These are phyloP conservation scores for Entonaema liquescens DNA, from an alignment of 495 filamentous ascomycete genomes.

Conservation along the genomic window DNA sequence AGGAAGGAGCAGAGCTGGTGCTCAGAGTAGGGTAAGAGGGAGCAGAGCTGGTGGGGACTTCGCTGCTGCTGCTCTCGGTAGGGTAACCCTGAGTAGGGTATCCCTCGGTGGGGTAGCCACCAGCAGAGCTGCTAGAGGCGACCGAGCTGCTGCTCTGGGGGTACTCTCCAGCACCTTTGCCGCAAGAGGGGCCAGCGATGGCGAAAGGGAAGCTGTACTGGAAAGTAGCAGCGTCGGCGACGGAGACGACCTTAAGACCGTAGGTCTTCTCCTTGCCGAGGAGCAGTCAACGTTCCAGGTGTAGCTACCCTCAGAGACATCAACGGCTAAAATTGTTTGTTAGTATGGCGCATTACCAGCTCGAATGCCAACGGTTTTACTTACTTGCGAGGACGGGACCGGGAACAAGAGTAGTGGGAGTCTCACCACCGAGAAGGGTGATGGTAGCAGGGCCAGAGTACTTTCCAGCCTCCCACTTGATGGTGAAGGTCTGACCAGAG, in stretches of 20 bases:
- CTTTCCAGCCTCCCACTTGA: slow-evolving; percentile 41
- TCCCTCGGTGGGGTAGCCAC: background rate
- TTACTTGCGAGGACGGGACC: slow-evolving; percentile 51
- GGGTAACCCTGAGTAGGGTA: background rate
- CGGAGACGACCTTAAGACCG: slow-evolving; percentile 54
- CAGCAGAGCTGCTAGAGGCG: slow-evolving; percentile 16
- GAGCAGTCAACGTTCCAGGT: slow-evolving; percentile 51
- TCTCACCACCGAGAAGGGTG: slow-evolving; percentile 52
- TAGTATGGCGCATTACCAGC: slow-evolving; percentile 13
- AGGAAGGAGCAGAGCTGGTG: slow-evolving; percentile 12
- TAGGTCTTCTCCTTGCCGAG: slow-evolving; percentile 53
- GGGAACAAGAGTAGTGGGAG: slow-evolving; percentile 38
- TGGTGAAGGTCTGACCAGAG: slow-evolving; percentile 51
- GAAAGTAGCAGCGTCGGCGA: slow-evolving; percentile 49
- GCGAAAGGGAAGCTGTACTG: slow-evolving; percentile 62
- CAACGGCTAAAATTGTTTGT: slow-evolving; percentile 39
- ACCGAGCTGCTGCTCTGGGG: slow-evolving; percentile 13
- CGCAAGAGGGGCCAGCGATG: slow-evolving; percentile 48
- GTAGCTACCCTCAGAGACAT: slow-evolving; percentile 44
- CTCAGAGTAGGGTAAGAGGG: background rate
- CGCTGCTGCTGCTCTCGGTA: slow-evolving; percentile 22
- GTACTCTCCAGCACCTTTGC: slow-evolving; percentile 5
- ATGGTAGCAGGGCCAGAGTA: slow-evolving; percentile 46
- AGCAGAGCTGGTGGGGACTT: slow-evolving; percentile 6
- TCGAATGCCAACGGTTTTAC: slow-evolving; percentile 25